Evolutionary conservation across 768 basidiomycete genomes (phyloP).

Genomic region (Tremella mesenterica): DNA sequence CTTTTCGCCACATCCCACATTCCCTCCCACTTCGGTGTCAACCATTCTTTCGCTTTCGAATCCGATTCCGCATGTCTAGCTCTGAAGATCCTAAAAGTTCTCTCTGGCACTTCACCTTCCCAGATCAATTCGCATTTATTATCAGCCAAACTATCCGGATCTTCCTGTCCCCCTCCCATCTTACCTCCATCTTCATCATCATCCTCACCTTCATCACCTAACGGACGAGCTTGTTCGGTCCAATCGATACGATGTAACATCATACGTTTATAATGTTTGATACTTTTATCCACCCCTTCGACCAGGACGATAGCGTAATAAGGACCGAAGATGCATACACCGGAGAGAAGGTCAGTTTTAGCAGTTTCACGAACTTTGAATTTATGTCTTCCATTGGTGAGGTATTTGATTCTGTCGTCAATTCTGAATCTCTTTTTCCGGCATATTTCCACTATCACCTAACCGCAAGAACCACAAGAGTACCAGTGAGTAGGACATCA

Average conservation of each 20-base stretch:
- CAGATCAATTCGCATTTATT: conserved; percentile 87
- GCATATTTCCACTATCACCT: no score
- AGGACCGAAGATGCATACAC: conserved; percentile 83
- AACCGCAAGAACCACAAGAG: no score
- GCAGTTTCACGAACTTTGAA: conserved; percentile 98
- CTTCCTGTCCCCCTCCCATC: conserved; percentile 28
- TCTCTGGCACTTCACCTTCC: conserved; percentile 81
- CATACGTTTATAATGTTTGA: conserved; percentile 77
- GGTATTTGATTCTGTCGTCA: conserved; percentile 71
- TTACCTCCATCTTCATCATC: conserved; percentile 53
- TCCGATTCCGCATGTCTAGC: conserved; percentile 56
- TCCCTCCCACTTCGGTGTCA: conserved; percentile 74
- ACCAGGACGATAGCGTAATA: conserved; percentile 84
- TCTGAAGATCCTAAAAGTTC: conserved; percentile 69
- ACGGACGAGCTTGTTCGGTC: conserved; percentile 80
- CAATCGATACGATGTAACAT: conserved; percentile 83
- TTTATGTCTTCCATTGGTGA: conserved; percentile 84
- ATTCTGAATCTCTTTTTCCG: no score
- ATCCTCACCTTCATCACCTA: conserved; percentile 55
- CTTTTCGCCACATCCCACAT: conserved; percentile 95
- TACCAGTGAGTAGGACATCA: no score
- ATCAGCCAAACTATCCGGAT: conserved; percentile 58
- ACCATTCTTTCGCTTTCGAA: conserved; percentile 68
- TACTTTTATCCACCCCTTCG: conserved; percentile 77
- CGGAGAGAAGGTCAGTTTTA: conserved; percentile 76